Base-by-base conservation (phyloP, 768 basidiomycete genomes). In the Rickenella mellea region DNA sequence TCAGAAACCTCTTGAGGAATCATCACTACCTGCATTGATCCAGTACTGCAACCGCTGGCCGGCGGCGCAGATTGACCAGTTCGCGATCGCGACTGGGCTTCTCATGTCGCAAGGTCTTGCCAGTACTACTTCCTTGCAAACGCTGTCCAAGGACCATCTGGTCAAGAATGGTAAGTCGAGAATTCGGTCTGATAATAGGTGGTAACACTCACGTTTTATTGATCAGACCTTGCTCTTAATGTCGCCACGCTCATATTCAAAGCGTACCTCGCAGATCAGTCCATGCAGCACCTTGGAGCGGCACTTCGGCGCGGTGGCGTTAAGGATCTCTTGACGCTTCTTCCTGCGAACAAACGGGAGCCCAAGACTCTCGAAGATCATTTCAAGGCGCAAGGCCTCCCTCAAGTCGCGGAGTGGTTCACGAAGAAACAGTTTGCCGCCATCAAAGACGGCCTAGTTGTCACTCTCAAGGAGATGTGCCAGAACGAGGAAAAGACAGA, bases 1-100 rank as follows among this genome's bases (percentile, higher is more conserved):
- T 54, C 94, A 97, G 65, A 91, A 84, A 63, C 91, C 94, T 32
- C 80, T 99, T 37, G 94, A 97, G 63, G 83, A 80, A 59, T 74
- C 71, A 27, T 74, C 87, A 42, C 73, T 98, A 11, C 88, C 89
- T 3, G 73, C 73, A 33, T 71, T 98, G 38, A 66, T 99, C 46
- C 92, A 97, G 63, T 90, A 91, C 56, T 78, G 83, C 58, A 78
- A 88, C 56, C 83, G 84, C 55, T 97, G 91, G 90, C 62, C 79
- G 2, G 59, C 73, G 4, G 70, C 66, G 12, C 80, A 87, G 65
- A 77, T 80, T 48, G 83, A 90, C 57, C 94, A 92, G 66, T 69
- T 98, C 41, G 76, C 86, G 30, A 70, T 81, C 44, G 80, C 90
- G 5, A 74, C 78, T 17, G 93, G 90, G 31, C 74, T 93, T 32